These are phyloP conservation scores for Curvularia sp. DNA, from an alignment of 2,329 filamentous ascomycete genomes.

Conservation along the genomic window DNA sequence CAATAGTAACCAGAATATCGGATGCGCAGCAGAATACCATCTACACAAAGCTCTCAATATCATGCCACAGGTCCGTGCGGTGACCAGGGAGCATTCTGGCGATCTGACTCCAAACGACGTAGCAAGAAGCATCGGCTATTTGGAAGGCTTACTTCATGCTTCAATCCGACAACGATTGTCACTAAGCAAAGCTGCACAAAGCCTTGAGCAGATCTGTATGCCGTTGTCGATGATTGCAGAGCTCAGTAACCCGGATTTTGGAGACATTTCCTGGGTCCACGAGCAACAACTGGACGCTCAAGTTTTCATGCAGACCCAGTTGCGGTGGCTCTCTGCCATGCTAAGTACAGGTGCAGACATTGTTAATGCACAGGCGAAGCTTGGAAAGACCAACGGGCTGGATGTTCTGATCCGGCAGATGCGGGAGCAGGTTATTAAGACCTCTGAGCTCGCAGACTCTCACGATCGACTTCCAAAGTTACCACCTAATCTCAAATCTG, in stretches of 20 bases:
- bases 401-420: conserved; percentile 34
- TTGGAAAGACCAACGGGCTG: conserved; percentile 59
- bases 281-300: conserved; percentile 20
- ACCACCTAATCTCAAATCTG: conserved; percentile 39
- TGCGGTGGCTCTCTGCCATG: conserved; percentile 73
- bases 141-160: conserved; percentile 84
- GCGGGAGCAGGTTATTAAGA: conserved; percentile 32
- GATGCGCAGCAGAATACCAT: conserved; percentile 66
- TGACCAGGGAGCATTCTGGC: conserved; percentile 76
- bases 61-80: conserved; percentile 70
- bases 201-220: conserved; percentile 49
- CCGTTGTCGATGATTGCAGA: conserved; percentile 48
- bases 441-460: conserved; percentile 26
- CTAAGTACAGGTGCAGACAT: conserved; percentile 68
- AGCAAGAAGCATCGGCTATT: conserved; percentile 76
- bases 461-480: conserved; percentile 34
- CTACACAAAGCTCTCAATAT: conserved; percentile 82
- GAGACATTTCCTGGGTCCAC: conserved; percentile 27
- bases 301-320: conserved; percentile 24
- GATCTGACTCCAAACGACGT: conserved; percentile 85
- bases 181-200: conserved; percentile 39
- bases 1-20: conserved; percentile 38
- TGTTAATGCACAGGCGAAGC: conserved; percentile 70
- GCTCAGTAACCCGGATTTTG: conserved; percentile 33
- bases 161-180: conserved; percentile 66